A percentile compares a stretch with the other conserved stretches of the same genome.
Conservation (phyloP, 768 basidiomycete species). For the Rhizopogon rudus region DNA sequence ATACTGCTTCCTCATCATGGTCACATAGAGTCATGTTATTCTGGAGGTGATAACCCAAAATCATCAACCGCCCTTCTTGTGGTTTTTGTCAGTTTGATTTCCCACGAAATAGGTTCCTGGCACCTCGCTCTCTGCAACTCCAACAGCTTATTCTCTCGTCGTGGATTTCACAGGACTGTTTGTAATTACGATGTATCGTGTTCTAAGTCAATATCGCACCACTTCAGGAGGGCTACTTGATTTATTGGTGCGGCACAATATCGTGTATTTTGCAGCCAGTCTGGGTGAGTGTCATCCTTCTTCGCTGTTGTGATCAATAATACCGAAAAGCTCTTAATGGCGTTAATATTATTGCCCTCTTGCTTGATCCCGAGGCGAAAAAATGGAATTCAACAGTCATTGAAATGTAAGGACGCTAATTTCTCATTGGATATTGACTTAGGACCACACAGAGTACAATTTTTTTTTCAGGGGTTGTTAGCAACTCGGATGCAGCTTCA, state of each 20-base stretch:
- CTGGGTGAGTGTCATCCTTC: too few relatives aligned
- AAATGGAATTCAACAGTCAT: not conserved
- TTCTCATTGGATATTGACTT: not conserved
- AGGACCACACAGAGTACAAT: not conserved
- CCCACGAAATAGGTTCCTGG: not conserved
- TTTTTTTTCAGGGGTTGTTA: not conserved
- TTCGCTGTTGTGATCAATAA: not conserved
- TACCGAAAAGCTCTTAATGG: not conserved
- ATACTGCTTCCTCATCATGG: not conserved
- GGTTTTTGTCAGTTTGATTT: not conserved
- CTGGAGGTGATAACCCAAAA: not conserved
- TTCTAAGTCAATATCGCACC: too few relatives aligned
- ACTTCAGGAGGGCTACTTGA: too few relatives aligned
- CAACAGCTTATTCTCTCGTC: not conserved
- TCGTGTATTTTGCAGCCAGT: too few relatives aligned
- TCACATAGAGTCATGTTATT: not conserved
- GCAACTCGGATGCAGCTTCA: not conserved
- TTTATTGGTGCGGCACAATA: too few relatives aligned
- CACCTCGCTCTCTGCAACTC: not conserved
- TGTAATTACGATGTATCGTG: too few relatives aligned
- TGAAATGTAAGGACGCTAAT: not conserved
- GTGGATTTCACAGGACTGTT: too few relatives aligned
- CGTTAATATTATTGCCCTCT: not conserved
- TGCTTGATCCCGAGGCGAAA: not conserved
- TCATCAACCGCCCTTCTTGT: not conserved